phyloP scores from a whole-genome alignment of 2,329 filamentous ascomycete genomes.

The Colletotrichum sp. region DNA sequence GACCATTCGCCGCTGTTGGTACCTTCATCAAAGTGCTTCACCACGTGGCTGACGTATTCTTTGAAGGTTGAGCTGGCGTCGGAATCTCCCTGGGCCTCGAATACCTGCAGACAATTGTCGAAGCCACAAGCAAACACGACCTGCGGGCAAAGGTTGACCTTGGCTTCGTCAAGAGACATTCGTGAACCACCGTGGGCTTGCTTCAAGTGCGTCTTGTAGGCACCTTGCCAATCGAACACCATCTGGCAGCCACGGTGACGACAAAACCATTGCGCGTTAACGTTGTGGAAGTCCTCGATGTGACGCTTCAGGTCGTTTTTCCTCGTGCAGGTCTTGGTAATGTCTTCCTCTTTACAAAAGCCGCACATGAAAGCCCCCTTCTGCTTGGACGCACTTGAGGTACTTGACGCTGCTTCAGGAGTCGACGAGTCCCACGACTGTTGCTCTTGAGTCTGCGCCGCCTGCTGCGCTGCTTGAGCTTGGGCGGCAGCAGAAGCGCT shows the following conservation, averaged over 20 bases:
- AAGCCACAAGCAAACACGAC: slow-evolving; percentile 55
- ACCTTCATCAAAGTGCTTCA: slow-evolving; percentile 51
- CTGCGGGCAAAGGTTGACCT: slow-evolving; percentile 47
- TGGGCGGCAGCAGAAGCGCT: slow-evolving; percentile 15
- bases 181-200: slow-evolving; percentile 45
- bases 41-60: slow-evolving; percentile 50
- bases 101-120: slow-evolving; percentile 45
- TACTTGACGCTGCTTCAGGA: slow-evolving; percentile 26
- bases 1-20: slow-evolving; percentile 44
- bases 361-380: slow-evolving; percentile 41
- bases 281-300: slow-evolving; percentile 52
- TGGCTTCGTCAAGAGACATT: slow-evolving; percentile 45
- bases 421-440: slow-evolving; percentile 14
- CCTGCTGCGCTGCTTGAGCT: slow-evolving; percentile 15
- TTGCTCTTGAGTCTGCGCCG: slow-evolving; percentile 1
- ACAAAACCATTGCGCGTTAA: slow-evolving; percentile 51
- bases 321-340: slow-evolving; percentile 47
- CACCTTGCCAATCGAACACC: slow-evolving; percentile 52
- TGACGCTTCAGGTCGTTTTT: slow-evolving; percentile 55
- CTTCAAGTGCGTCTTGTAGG: slow-evolving; percentile 52
- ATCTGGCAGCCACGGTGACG: slow-evolving; percentile 45
- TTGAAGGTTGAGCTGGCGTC: slow-evolving; percentile 44
- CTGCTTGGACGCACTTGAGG: slow-evolving; percentile 34
- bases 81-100: slow-evolving; percentile 44
- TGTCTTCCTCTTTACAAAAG: slow-evolving; percentile 46